Conservation (phyloP, 148 eudicot species). For the Silene conica region DNA sequence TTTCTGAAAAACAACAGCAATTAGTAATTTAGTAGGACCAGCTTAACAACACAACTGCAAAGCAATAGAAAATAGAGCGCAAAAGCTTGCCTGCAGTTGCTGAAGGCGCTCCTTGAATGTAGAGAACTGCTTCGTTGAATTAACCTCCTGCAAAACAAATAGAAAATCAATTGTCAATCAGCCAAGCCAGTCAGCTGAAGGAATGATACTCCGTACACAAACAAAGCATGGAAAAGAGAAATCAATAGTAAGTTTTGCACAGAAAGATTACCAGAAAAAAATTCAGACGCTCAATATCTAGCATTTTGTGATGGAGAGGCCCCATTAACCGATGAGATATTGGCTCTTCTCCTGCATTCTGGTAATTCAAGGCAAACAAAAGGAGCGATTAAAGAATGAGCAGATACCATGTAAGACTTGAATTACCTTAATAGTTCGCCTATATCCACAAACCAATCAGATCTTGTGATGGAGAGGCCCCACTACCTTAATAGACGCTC, state of each 20-base stretch:
- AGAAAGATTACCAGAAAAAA: constrained; percentile 40
- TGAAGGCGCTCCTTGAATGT: constrained; percentile 66
- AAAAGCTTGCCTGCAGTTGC: constrained; percentile 57
- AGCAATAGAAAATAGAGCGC: constrained; percentile 8
- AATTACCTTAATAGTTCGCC: background rate
- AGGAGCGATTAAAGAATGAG: constrained; percentile 9
- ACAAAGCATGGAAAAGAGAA: constrained; percentile 3
- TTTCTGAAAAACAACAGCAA: constrained; percentile 40
- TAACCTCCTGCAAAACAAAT: constrained; percentile 39
- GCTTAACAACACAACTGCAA: background rate
- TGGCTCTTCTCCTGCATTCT: constrained; percentile 49
- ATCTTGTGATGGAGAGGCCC: no score
- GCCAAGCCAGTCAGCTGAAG: constrained; percentile 10
- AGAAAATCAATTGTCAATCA: background rate
- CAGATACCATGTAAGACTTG: background rate
- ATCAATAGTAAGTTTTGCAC: background rate
- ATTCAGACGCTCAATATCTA: constrained; percentile 56
- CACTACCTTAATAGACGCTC: no score
- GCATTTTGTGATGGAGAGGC: constrained; percentile 55
- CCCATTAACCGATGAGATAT: constrained; percentile 77
- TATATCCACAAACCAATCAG: no score
- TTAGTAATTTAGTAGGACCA: constrained; percentile 13
- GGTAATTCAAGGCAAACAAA: constrained; percentile 15
- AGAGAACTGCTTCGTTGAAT: constrained; percentile 38
- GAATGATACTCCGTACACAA: background rate